Evolutionary conservation across 148 eudicot species (phyloP).

Genomic region (Pouteria glomerata): DNA sequence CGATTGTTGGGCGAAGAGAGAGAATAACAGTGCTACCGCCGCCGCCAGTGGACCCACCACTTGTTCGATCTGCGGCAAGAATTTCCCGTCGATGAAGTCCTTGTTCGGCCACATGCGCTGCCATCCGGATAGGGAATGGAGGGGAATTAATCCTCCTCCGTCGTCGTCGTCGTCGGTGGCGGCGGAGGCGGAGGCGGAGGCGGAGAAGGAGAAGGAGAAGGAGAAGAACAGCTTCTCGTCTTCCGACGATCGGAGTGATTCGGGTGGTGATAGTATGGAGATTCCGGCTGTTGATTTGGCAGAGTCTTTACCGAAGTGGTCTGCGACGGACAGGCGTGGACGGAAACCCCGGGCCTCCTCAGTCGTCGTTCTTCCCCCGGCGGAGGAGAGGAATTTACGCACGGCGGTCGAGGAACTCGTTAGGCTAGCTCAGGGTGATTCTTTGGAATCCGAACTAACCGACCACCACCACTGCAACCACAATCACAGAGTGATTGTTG

Average conservation of each 20-base stretch:
- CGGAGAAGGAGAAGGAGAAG: too few relatives aligned
- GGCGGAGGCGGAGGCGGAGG: too few relatives aligned
- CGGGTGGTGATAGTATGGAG: too few relatives aligned
- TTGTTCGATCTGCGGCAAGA: slow-evolving; percentile 24
- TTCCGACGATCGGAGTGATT: not conserved
- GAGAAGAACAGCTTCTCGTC: slow-evolving; percentile 17
- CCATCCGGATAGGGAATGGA: slow-evolving; percentile 41
- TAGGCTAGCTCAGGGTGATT: slow-evolving; percentile 22
- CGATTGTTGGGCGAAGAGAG: too few relatives aligned
- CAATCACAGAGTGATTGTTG: too few relatives aligned
- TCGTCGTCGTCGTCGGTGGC: too few relatives aligned
- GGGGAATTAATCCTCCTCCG: slow-evolving; percentile 44
- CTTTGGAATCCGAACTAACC: slow-evolving; percentile 7
- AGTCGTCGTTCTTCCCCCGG: not conserved
- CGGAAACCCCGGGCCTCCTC: too few relatives aligned
- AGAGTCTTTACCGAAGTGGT: slow-evolving; percentile 20
- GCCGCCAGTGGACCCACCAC: not conserved
- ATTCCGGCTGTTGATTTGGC: slow-evolving; percentile 11
- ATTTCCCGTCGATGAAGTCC: slow-evolving; percentile 37
- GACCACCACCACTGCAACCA: too few relatives aligned
- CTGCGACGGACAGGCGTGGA: slow-evolving; percentile 28
- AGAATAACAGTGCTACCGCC: not conserved
- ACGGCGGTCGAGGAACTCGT: slow-evolving; percentile 18
- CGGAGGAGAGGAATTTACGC: slow-evolving; percentile 1
- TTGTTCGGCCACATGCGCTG: slow-evolving; percentile 68